Evolutionary conservation across 192 early-diverging fungal genomes (phyloP), one percentile per base, ranked within the genome.

Genomic region (Gamsiella multidivaricata): DNA sequence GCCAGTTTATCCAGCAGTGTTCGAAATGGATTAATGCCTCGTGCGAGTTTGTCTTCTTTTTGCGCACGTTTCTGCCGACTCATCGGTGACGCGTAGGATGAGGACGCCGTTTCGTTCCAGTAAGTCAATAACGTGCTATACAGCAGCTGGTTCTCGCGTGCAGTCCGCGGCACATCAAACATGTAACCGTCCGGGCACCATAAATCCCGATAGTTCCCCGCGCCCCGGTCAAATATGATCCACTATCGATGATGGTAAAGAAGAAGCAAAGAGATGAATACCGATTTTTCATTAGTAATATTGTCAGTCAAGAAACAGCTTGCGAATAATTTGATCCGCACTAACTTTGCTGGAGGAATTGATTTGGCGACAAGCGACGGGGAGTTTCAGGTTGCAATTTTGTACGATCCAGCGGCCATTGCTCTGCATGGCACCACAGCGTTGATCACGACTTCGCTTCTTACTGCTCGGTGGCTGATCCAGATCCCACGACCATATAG

Each of bases 401-500:
- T 78, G 74, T 4, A 54, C 65, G 6, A 49, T 54, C 74, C 74
- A 78, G 4, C 74, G 74, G 5, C 74, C 74, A 33, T 78, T 78
- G 37, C 59, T 63, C 26, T 78, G 65, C 74, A 78, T 78, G 12
- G 54, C 73, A 5, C 73, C 73, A 36, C 74, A 78, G 2, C 74
- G 65, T 3, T 28, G 65, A 36, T 64, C 49, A 2, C 61, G 74
- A 36, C 66, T 69, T 2, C 43, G 37, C 5, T 23, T 78, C 25
- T 69, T 28, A 20, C 59, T 58, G n/a, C 32, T 15, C 0, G 65
- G 74, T 5, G 74, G 74, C 25, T 78, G 74, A 29, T 69, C 55
- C 17, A 78, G 29, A 58, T 78, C 74, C 74, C 74, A 78, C 4
- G 74, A 78, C 74, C 74, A 78, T n/a, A 78, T 68, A 8, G 54